Evolutionary conservation across 257 asterid species (phyloP), one percentile per base, ranked within the genome.

Genomic region (Capsicum pubescens): DNA sequence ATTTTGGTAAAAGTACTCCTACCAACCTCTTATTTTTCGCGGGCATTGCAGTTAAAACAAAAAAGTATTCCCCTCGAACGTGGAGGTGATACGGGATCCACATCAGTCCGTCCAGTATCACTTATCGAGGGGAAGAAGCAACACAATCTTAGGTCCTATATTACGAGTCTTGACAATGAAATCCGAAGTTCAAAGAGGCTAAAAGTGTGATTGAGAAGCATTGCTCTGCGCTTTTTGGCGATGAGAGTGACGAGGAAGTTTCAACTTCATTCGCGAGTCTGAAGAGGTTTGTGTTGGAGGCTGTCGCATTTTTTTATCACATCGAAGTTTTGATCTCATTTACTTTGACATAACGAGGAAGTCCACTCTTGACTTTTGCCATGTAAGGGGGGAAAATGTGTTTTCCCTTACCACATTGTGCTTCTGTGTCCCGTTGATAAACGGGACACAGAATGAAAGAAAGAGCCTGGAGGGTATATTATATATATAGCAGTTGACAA

Each of bases 201-300:
- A 79, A 90, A 85, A 88, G 84, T 82, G 86, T 97, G 90, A 86
- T 95, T 2, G 91, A 86, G 91, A 88, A 92, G 85, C 98, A 97
- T 68, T 90, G 89, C 16, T 64, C 39, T 58, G 99, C 98, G 5
- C 90, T 97, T 11, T 97, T 95, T 72, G 97, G 92, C 10, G 94
- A 91, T 12, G 91, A 81, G 87, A 82, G 32, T 0, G 83, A 88
- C 3, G 95, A 93, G 39, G 83, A 76, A 15, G 90, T 96, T 74
- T 87, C 84, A 7, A 92, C 95, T 3, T 96, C 99, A 5, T 91
- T 88, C n/a, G 97, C 93, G 0, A 94, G 95, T 66, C 80, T 97
- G 68, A 97, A 93, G 93, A 93, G 99, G 85, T 86, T 93, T 69
- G 92, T 91, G 80, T 86, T 95, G 60, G 99, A 95, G 89, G 99